Evolutionary conservation across 2,329 filamentous ascomycete genomes (phyloP).

Genomic region (Sphaerulina vaccinii): DNA sequence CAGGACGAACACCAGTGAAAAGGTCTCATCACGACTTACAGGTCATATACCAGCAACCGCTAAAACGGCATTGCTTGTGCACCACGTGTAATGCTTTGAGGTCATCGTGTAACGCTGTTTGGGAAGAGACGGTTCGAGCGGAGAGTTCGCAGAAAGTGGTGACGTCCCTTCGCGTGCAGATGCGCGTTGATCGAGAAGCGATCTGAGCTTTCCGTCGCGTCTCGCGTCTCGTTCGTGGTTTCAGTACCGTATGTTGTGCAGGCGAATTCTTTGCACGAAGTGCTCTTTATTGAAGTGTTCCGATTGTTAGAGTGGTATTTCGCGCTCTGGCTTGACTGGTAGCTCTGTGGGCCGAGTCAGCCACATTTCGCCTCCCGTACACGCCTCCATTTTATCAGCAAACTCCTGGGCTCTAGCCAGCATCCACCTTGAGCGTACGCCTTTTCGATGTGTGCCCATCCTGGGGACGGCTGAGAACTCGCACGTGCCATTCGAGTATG

Average conservation of each 20-base stretch:
- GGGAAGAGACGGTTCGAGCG: not conserved
- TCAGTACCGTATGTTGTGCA: too few species aligned
- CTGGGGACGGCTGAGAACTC: slow-evolving; percentile 14
- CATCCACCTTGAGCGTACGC: slow-evolving; percentile 21
- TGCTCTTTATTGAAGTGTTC: too few species aligned
- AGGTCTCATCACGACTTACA: not conserved
- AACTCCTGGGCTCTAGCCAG: slow-evolving; percentile 19
- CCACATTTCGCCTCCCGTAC: slow-evolving; percentile 15
- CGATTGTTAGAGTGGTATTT: not conserved
- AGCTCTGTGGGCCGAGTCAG: not conserved
- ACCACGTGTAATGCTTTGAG: not conserved
- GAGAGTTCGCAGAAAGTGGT: not conserved
- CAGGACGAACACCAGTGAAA: not conserved
- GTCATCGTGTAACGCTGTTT: not conserved
- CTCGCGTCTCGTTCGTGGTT: not conserved
- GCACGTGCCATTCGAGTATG: slow-evolving; percentile 18
- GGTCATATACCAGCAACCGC: not conserved
- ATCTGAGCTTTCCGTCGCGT: not conserved
- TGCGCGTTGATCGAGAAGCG: not conserved
- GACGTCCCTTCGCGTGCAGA: too few species aligned
- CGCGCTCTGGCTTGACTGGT: not conserved
- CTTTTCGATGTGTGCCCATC: slow-evolving; percentile 17
- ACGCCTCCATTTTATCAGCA: slow-evolving; percentile 11
- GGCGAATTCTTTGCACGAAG: too few species aligned
- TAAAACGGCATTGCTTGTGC: not conserved